Conservation (phyloP, 371 early-diverging fungal genomes). For the Mortierella sp. region DNA sequence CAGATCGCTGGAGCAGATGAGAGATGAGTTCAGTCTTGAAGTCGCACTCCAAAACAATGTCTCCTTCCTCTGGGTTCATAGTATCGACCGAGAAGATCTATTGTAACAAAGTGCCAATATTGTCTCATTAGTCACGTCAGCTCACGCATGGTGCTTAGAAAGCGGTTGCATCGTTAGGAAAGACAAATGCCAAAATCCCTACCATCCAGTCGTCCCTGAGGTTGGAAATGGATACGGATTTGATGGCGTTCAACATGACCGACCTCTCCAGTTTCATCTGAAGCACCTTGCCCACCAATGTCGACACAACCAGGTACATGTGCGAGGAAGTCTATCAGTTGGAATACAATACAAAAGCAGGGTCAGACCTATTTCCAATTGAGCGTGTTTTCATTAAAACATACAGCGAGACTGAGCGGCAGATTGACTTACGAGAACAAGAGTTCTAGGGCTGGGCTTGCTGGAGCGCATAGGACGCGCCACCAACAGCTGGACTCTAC, state of each 20-base stretch:
- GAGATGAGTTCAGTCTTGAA: slow-evolving; percentile 93
- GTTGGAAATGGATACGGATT: slow-evolving; percentile 73
- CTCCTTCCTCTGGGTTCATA: slow-evolving; percentile 58
- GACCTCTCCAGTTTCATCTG: slow-evolving; percentile 68
- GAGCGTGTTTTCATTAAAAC: not conserved
- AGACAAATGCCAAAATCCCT: slow-evolving; percentile 70
- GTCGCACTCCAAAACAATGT: slow-evolving; percentile 57
- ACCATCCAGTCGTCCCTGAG: slow-evolving; percentile 91
- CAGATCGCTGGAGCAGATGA: slow-evolving; percentile 69
- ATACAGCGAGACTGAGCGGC: not conserved
- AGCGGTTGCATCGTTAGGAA: slow-evolving; percentile 65
- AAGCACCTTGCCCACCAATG: slow-evolving; percentile 70
- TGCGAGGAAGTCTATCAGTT: slow-evolving; percentile 66
- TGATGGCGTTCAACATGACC: slow-evolving; percentile 67
- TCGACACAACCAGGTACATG: slow-evolving; percentile 72
- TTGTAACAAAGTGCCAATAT: not conserved
- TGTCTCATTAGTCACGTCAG: not conserved
- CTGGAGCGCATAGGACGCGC: slow-evolving; percentile 87
- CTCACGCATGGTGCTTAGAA: not conserved
- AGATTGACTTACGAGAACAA: slow-evolving; percentile 70
- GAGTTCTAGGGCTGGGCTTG: slow-evolving; percentile 80
- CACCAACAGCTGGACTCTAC: slow-evolving; percentile 75
- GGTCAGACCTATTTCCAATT: too few species aligned
- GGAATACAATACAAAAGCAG: not conserved
- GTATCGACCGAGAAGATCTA: slow-evolving; percentile 54